Evolutionary conservation across 2,329 filamentous ascomycete species (phyloP), one percentile per base, ranked within the genome.

Genomic region (Fusarium armeniacum): DNA sequence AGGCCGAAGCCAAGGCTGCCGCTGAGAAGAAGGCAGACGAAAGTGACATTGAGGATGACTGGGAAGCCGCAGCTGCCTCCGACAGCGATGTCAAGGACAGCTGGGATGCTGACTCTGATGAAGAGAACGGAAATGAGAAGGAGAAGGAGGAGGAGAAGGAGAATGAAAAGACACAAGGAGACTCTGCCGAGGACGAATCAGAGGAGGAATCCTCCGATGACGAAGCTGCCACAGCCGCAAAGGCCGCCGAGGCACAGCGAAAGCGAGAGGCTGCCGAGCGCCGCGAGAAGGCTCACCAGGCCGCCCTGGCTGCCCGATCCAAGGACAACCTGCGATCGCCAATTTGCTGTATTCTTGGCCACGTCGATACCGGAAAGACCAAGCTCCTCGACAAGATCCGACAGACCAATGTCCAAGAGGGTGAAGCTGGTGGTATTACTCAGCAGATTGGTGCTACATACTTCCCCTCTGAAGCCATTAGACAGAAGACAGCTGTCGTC

Each of bases 361-460:
- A 99, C 89, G 96, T 99, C 88, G 96, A 99, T 90, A 99, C 97
- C 46, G 96, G 96, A 80, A 99, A 99, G 85, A 99, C 96, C n/a
- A 99, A 98, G 84, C 86, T 99, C 69, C 87, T 99, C 62, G 96
- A 99, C 86, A 99, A 99, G 85, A 93, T 99, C 77, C 92, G 96
- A 77, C 94, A 98, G 81, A 98, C 96, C 61, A 98, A 99, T 78
- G 96, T 99, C 36, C 97, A 99, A 79, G 96, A 98, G 83, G 96
- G 96, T 76, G 96, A 99, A 88, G 97, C 96, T 41, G 97, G 96
- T 86, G 96, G 96, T 90, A 99, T 99, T 77, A 99, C 96, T 10
- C 96, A 99, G 83, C 96, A 99, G 82, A 99, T 99, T 78, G 96
- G 96, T 90, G 96, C 96, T 53, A 99, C 96, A 4, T 99, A 98